Percentiles rank a stretch among this genome's conserved stretches.
phyloP scores from a whole-genome alignment of 306 rosid genomes.

The Vigna nakashimae region DNA sequence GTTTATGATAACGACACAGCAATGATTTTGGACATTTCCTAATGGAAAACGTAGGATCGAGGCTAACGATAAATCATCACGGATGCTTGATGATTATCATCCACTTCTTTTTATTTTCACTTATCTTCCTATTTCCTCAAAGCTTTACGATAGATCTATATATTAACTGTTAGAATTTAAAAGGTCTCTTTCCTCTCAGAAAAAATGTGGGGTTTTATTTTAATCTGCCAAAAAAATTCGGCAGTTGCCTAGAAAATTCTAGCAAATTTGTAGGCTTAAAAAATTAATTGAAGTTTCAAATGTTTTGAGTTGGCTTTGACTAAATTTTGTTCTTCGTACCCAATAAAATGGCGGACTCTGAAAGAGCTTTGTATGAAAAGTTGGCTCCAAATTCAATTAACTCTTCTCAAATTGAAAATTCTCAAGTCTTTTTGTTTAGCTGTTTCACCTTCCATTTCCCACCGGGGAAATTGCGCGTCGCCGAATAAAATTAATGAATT shows the following conservation, averaged over 20 bases:
- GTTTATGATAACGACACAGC: conserved; percentile 10
- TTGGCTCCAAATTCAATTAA: conserved; percentile 19
- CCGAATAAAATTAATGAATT: neutral
- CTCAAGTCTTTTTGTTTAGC: no score
- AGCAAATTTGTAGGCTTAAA: neutral
- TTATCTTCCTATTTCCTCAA: conserved; percentile 18
- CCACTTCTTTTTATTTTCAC: neutral
- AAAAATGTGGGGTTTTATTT: no score
- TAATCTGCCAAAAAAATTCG: neutral
- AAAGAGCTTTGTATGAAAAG: neutral
- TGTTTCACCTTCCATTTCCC: neutral
- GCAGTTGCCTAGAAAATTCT: neutral
- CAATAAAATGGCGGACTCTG: neutral
- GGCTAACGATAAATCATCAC: conserved; percentile 24
- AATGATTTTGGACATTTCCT: conserved; percentile 16
- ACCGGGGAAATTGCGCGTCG: neutral
- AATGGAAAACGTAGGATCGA: conserved; percentile 25
- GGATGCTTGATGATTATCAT: neutral
- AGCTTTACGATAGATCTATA: conserved; percentile 6
- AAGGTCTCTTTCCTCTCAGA: neutral
- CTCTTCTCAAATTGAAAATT: neutral
- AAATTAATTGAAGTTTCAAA: conserved; percentile 1
- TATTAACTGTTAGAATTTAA: neutral
- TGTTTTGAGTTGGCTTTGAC: conserved; percentile 22
- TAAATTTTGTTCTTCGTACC: neutral